Conservation (phyloP, 2,329 filamentous ascomycete species). For the Cercospora brassicicola region DNA sequence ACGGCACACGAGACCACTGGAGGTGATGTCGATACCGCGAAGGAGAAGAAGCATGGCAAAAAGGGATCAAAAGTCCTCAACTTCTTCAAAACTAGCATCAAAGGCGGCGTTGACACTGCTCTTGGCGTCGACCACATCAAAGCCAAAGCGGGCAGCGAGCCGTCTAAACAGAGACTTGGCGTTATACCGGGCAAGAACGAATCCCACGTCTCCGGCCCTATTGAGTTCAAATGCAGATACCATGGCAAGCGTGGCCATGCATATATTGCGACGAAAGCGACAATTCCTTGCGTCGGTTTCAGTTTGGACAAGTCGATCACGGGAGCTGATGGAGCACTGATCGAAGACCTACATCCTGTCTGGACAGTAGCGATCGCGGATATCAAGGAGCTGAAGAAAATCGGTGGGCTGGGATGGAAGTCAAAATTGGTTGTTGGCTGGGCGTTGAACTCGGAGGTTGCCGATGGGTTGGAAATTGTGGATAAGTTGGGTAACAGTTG, state of each 20-base stretch:
- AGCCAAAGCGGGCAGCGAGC: conserved; percentile 61
- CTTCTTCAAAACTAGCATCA: conserved; percentile 69
- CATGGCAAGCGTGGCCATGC: conserved; percentile 70
- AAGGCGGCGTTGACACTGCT: conserved; percentile 69
- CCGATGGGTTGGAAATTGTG: conserved; percentile 70
- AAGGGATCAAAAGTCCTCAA: conserved; percentile 56
- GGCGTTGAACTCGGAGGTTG: conserved; percentile 71
- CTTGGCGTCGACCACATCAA: conserved; percentile 70
- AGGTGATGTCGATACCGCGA: conserved; percentile 54
- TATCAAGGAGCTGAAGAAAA: conserved; percentile 72
- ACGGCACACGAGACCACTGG: conserved; percentile 53
- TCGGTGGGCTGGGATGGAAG: conserved; percentile 83
- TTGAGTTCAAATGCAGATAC: conserved; percentile 73
- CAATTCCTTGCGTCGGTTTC: conserved; percentile 68
- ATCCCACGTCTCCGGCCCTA: conserved; percentile 59
- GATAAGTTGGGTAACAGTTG: conserved; percentile 58
- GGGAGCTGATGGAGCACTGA: conserved; percentile 39
- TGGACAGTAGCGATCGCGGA: conserved; percentile 72
- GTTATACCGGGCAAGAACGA: conserved; percentile 57
- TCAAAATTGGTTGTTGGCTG: conserved; percentile 78
- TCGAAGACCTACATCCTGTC: conserved; percentile 57
- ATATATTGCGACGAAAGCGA: conserved; percentile 67
- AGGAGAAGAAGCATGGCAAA: conserved; percentile 51
- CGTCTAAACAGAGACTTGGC: conserved; percentile 70
- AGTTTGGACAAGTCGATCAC: conserved; percentile 55